Conservation (phyloP, 1,284 basidiomycete species). For the Inonotus hispidus region DNA sequence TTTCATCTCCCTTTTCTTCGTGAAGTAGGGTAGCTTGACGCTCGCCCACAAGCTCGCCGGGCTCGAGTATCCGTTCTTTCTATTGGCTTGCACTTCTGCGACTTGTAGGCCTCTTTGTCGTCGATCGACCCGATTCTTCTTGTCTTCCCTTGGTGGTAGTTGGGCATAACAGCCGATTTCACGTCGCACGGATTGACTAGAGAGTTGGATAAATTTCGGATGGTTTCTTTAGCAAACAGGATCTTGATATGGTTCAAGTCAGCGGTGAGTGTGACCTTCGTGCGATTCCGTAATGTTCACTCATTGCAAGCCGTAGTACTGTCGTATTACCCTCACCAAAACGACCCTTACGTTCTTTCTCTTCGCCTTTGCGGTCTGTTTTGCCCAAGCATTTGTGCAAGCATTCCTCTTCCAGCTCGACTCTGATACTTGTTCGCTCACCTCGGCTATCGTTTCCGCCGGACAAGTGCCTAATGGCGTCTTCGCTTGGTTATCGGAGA, state of each 20-base stretch:
- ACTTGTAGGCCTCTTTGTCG: background rate
- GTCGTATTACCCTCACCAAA: constrained; percentile 30
- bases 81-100: background rate
- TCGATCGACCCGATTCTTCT: background rate
- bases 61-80: background rate
- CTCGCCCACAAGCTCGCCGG: constrained; percentile 1
- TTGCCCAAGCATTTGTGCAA: constrained; percentile 38
- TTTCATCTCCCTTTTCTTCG: background rate
- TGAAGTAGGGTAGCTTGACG: background rate
- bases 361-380: constrained; percentile 29
- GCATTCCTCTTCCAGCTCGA: constrained; percentile 44
- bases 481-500: constrained; percentile 36
- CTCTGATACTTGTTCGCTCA: constrained; percentile 33
- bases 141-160: background rate
- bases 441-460: constrained; percentile 33
- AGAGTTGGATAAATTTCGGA: background rate
- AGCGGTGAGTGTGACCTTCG: background rate
- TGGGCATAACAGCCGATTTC: background rate
- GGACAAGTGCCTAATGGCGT: constrained; percentile 34
- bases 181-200: background rate
- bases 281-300: background rate
- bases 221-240: background rate
- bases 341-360: constrained; percentile 44
- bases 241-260: constrained; percentile 10
- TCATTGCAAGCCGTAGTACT: constrained; percentile 23